phyloP scores from a whole-genome alignment of 176 grass and related monocot species.

The Panicum miliaceum region DNA sequence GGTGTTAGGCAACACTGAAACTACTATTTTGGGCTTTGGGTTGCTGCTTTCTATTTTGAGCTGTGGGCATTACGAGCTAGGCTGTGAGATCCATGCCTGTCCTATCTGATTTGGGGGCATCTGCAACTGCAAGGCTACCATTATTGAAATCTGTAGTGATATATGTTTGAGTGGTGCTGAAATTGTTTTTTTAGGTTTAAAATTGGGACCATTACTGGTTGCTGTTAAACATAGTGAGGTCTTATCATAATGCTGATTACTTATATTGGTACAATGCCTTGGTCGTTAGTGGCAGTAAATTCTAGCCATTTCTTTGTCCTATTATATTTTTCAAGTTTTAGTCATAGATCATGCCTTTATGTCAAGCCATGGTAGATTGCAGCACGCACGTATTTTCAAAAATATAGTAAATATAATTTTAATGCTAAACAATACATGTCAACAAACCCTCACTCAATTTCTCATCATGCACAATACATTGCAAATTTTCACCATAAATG shows the following conservation, averaged over 20 bases:
- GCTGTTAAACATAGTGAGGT: not conserved
- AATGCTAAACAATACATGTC: too few relatives aligned
- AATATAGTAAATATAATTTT: too few relatives aligned
- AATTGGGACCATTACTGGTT: not conserved
- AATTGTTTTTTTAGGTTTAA: constrained; percentile 4
- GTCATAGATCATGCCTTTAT: not conserved
- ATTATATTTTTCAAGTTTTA: not conserved
- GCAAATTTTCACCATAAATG: too few relatives aligned
- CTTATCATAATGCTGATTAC: not conserved
- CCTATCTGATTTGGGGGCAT: not conserved
- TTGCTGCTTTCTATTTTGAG: constrained; percentile 30
- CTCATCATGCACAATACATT: too few relatives aligned
- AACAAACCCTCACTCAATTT: too few relatives aligned
- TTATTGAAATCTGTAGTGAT: not conserved
- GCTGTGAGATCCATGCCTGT: constrained; percentile 6
- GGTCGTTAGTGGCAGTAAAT: not conserved
- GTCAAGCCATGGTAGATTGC: too few relatives aligned
- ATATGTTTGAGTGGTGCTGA: constrained; percentile 7
- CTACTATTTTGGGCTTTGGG: constrained; percentile 15
- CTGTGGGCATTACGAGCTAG: not conserved
- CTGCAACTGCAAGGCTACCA: constrained; percentile 13
- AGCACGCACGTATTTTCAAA: too few relatives aligned
- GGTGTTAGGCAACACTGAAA: not conserved
- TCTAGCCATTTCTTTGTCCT: not conserved
- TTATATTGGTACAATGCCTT: constrained; percentile 8